phyloP scores from a whole-genome alignment of 1,139 yeast genomes.

The Blastobotrys arbuscula region DNA sequence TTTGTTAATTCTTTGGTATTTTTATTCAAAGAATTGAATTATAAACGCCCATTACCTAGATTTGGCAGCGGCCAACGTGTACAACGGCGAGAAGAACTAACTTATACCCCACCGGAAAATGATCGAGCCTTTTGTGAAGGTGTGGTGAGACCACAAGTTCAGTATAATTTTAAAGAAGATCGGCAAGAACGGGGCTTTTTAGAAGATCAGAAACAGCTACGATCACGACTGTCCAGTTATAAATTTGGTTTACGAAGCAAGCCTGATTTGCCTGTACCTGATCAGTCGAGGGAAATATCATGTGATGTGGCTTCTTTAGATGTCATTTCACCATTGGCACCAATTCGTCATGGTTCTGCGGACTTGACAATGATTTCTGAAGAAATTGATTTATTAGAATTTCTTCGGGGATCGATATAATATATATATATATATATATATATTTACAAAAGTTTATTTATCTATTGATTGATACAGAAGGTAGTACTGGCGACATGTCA shows the following conservation, averaged over 20 bases:
- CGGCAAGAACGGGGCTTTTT: background rate
- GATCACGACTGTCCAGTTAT: background rate
- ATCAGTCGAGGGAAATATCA: too few relatives aligned
- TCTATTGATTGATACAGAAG: background rate
- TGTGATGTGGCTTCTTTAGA: conserved; percentile 5
- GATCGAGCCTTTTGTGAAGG: background rate
- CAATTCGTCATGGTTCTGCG: background rate
- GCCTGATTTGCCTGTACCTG: too few relatives aligned
- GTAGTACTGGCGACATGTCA: background rate
- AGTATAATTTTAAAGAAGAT: background rate
- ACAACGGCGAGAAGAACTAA: background rate
- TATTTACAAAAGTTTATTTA: too few relatives aligned
- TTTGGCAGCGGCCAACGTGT: too few relatives aligned
- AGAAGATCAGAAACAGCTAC: background rate
- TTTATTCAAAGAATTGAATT: conserved; percentile 15
- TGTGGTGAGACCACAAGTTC: background rate
- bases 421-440: too few relatives aligned
- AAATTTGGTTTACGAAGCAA: background rate
- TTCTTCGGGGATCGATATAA: conserved; percentile 4
- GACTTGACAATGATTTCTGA: background rate
- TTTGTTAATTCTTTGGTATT: conserved; percentile 19
- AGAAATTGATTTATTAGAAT: conserved; percentile 13
- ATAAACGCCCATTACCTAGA: background rate
- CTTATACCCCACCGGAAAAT: background rate
- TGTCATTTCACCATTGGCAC: conserved; percentile 14